phyloP scores from a whole-genome alignment of 352 stramenopile genomes.

The Phytophthora europaea region DNA sequence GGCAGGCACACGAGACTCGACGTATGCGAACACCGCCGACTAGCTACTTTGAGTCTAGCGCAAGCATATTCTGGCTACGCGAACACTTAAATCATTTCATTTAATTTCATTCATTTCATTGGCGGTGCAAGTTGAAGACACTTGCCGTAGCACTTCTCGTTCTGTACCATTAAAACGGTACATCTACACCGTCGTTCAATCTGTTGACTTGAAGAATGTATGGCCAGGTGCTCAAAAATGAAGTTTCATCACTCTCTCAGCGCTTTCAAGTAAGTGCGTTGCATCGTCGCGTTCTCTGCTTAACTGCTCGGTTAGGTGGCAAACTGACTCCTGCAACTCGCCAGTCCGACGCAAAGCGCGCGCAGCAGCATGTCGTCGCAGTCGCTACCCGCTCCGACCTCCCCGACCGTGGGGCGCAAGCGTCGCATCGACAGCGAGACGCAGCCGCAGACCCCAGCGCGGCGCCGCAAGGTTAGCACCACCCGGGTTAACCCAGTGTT shows the following conservation, averaged over 20 bases:
- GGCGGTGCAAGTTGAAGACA: not conserved
- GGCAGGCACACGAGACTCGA: too few relatives aligned
- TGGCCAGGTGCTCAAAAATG: slow-evolving; percentile 22
- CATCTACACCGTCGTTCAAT: not conserved
- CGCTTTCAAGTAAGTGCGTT: slow-evolving; percentile 23
- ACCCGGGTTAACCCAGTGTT: slow-evolving; percentile 9
- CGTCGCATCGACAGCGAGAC: slow-evolving; percentile 14
- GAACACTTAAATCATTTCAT: too few relatives aligned
- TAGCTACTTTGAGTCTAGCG: too few relatives aligned
- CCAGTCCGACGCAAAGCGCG: not conserved
- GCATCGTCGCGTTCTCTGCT: slow-evolving; percentile 23
- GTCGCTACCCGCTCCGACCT: slow-evolving; percentile 4
- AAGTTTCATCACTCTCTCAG: not conserved
- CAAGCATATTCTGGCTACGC: too few relatives aligned
- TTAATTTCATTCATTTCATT: too few relatives aligned
- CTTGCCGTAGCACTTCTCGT: not conserved
- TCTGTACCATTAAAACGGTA: not conserved
- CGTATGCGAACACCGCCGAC: too few relatives aligned
- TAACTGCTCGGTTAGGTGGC: slow-evolving; percentile 20
- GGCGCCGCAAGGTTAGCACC: slow-evolving; percentile 12
- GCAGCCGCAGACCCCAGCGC: slow-evolving; percentile 3
- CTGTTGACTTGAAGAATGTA: slow-evolving; percentile 41
- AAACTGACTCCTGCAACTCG: slow-evolving; percentile 20
- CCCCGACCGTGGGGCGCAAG: slow-evolving; percentile 14
- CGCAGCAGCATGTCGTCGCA: slow-evolving; percentile 14